These are phyloP conservation scores for Arctostaphylos glauca DNA, from an alignment of 148 eudicot genomes.

Conservation along the genomic window DNA sequence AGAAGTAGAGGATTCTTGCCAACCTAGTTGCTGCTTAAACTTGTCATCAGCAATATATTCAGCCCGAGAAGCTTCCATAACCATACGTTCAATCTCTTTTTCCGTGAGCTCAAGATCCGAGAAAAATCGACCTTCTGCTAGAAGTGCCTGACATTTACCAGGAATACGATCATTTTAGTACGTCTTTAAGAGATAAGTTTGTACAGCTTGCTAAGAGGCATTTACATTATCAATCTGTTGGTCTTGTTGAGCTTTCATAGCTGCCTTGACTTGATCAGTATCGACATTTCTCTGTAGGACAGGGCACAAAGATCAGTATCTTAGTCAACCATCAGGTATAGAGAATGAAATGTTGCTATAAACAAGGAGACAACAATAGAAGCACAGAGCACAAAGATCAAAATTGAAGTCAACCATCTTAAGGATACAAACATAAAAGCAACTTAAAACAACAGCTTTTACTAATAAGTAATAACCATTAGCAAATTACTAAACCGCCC, in stretches of 20 bases:
- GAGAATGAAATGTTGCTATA: not conserved
- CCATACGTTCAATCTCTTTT: constrained; percentile 98
- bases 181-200: not conserved
- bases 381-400: constrained; percentile 16
- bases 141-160: constrained; percentile 55
- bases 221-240: constrained; percentile 91
- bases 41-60: constrained; percentile 75
- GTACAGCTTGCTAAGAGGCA: constrained; percentile 2
- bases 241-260: constrained; percentile 98
- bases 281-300: constrained; percentile 68
- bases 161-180: constrained; percentile 11
- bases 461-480: not conserved
- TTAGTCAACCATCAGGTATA: not conserved
- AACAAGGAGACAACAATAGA: not conserved
- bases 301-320: constrained; percentile 10
- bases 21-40: constrained; percentile 62
- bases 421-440: not conserved
- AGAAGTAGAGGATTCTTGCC: constrained; percentile 74
- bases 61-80: constrained; percentile 93
- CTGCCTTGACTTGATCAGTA: constrained; percentile 93
- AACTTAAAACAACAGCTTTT: not conserved
- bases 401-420: not conserved
- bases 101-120: constrained; percentile 98
- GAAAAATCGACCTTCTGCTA: constrained; percentile 94
- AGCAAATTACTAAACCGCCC: not conserved